These are phyloP conservation scores for Gracilaria gracilis DNA, from an alignment of 23 red algal species.

Conservation along the genomic window DNA sequence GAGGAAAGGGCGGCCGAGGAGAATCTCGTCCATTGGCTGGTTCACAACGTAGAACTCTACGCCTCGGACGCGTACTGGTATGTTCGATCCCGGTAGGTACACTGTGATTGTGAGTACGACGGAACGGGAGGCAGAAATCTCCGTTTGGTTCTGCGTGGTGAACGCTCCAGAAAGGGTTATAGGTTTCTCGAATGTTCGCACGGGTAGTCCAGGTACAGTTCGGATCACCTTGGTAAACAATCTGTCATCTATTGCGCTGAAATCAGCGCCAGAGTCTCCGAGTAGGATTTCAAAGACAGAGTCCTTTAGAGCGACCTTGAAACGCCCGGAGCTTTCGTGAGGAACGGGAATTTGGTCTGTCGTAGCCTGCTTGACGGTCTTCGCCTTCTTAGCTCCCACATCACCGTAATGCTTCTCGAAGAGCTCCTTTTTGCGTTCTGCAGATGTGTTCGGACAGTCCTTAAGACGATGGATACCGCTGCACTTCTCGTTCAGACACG, in stretches of 20 bases:
- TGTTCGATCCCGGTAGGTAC: neutral
- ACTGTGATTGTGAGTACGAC: slow-evolving; percentile 14
- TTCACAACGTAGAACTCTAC: neutral
- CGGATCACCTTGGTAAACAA: neutral
- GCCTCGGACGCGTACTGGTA: slow-evolving; percentile 10
- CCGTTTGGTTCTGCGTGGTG: neutral
- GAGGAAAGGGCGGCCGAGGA: too few relatives aligned
- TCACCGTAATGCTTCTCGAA: too few relatives aligned
- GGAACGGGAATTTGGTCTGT: neutral
- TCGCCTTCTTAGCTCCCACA: neutral
- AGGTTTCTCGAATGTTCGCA: neutral
- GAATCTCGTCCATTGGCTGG: too few relatives aligned
- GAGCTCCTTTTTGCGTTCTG: slow-evolving; percentile 22
- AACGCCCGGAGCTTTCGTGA: neutral
- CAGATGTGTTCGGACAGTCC: slow-evolving; percentile 6
- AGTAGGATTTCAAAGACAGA: neutral
- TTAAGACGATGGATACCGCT: slow-evolving; percentile 8
- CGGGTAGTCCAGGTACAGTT: neutral
- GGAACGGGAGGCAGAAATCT: too few relatives aligned
- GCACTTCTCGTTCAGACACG: too few relatives aligned
- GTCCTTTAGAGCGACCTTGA: neutral
- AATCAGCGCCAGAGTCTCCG: slow-evolving; percentile 27
- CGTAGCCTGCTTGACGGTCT: neutral
- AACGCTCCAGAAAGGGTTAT: neutral
- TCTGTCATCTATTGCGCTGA: neutral